A percentile compares a stretch with the other conserved stretches of the same genome.
Evolutionary conservation across 805 yeast genomes (phyloP).

Genomic region (Sungouiella thailandica): DNA sequence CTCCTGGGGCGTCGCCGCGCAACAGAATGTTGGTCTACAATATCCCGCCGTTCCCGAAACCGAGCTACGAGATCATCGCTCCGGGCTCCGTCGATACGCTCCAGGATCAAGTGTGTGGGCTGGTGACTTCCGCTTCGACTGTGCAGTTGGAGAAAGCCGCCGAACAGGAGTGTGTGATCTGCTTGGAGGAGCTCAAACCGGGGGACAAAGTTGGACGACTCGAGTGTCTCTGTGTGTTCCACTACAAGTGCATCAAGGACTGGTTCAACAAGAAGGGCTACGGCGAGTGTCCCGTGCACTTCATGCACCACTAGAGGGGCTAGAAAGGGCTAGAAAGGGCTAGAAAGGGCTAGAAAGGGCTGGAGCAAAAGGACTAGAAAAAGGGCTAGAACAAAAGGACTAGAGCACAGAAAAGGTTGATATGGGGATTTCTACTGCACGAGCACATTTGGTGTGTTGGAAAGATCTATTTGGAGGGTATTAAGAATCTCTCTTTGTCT

Average conservation of each 20-base stretch:
- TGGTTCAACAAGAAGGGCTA: constrained; percentile 88
- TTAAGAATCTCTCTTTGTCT: not conserved
- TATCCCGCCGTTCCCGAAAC: constrained; percentile 43
- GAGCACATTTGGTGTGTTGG: not conserved
- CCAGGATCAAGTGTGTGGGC: constrained; percentile 8
- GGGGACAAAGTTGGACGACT: constrained; percentile 89
- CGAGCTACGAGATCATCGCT: constrained; percentile 29
- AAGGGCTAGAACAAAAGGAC: too few species aligned
- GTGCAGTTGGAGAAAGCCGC: constrained; percentile 14
- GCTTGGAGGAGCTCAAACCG: constrained; percentile 81
- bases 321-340: not conserved
- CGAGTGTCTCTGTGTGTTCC: constrained; percentile 93
- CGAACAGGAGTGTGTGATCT: constrained; percentile 83
- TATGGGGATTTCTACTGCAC: too few species aligned
- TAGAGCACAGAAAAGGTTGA: too few species aligned
- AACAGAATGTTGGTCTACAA: constrained; percentile 86
- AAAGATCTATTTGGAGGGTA: not conserved
- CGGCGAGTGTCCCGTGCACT: constrained; percentile 84
- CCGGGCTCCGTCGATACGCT: constrained; percentile 17
- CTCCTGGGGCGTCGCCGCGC: constrained; percentile 24
- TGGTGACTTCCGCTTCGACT: constrained; percentile 8
- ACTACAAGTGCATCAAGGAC: constrained; percentile 80
- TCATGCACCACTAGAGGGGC: constrained; percentile 24
- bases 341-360: not conserved
- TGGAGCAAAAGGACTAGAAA: too few species aligned